Evolutionary conservation across 176 grass and related monocot species (phyloP), one percentile per base, ranked within the genome.

Genomic region (Carex cristatella): DNA sequence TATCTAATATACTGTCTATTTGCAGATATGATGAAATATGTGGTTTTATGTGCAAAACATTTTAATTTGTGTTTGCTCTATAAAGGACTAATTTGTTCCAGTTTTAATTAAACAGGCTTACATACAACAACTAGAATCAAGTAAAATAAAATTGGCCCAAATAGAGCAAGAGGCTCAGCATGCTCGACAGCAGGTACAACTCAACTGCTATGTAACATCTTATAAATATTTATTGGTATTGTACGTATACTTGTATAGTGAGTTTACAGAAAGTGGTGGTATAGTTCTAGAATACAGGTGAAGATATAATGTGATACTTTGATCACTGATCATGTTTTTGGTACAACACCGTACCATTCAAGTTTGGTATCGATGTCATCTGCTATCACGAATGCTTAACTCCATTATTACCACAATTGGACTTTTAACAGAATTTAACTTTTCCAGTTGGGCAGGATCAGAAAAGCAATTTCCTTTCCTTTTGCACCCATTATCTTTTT

Each of bases 101-200:
- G 28, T 54, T 10, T 75, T 76, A 77, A 55, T 78, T 85, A 63
- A 85, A 85, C 79, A 86, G 85, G 85, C 63, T 46, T 81, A 86
- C 19, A 80, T 86, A 60, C 85, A 86, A 46, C 85, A 86, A 58
- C 61, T 86, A 12, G 85, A 86, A 86, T 65, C 77, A 61, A 81
- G 85, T 66, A 38, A 69, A 59, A 71, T 86, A 56, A 86, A 86
- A 80, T 86, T 86, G 63, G 75, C 77, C 4, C 85, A 81, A 61
- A 73, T 86, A 27, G 85, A 81, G 75, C 85, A 86, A 40, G 85
- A 81, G 16, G 76, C 69, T 86, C 76, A 86, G 12, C 85, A 59
- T 67, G 85, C 76, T 61, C 77, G 85, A 81, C 85, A 86, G 65
- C 85, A 86, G 85, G 85, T 86, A 81, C n/a, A 30, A 79, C 77